Conservation (phyloP, 2,329 filamentous ascomycete species). For the Cladosporium sphaerospermum region DNA sequence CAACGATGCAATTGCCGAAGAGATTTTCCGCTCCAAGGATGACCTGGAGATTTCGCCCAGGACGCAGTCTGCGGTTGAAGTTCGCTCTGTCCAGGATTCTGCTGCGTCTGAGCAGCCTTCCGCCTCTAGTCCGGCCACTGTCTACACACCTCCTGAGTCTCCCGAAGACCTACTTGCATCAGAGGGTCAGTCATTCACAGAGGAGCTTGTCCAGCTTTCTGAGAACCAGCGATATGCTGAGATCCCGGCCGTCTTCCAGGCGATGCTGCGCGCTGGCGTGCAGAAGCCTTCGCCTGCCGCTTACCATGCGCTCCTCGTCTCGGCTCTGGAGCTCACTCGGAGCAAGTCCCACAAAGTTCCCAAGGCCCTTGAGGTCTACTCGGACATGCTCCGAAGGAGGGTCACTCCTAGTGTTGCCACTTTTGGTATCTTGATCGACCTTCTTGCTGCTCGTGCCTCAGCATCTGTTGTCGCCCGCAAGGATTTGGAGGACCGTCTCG, state of each 20-base stretch:
- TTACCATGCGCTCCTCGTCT: conserved; percentile 86
- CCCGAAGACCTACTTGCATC: conserved; percentile 53
- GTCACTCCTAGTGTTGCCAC: conserved; percentile 77
- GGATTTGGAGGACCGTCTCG: conserved; percentile 70
- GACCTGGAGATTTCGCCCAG: conserved; percentile 28
- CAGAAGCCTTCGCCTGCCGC: conserved; percentile 71
- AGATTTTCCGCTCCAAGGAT: conserved; percentile 59
- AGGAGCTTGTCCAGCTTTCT: conserved; percentile 70
- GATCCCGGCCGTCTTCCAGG: conserved; percentile 85
- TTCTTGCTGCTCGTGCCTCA: conserved; percentile 73
- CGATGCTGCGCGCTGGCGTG: conserved; percentile 75
- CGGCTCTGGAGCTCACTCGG: conserved; percentile 73
- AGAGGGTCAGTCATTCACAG: conserved; percentile 62
- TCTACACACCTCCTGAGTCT: conserved; percentile 23
- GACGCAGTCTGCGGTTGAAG: conserved; percentile 1
- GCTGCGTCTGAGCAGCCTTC: conserved; percentile 18
- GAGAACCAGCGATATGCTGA: conserved; percentile 70
- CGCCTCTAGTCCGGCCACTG: conserved; percentile 21
- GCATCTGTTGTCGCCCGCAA: conserved; percentile 70
- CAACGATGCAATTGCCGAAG: conserved; percentile 74
- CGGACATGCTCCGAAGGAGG: conserved; percentile 86
- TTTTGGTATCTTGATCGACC: conserved; percentile 77
- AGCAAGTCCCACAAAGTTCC: conserved; percentile 79
- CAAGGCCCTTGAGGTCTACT: conserved; percentile 90
- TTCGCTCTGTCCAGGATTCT: conserved; percentile 12